These are phyloP conservation scores for Boletus vermiculosoides DNA, from an alignment of 768 basidiomycete species.

Conservation along the genomic window DNA sequence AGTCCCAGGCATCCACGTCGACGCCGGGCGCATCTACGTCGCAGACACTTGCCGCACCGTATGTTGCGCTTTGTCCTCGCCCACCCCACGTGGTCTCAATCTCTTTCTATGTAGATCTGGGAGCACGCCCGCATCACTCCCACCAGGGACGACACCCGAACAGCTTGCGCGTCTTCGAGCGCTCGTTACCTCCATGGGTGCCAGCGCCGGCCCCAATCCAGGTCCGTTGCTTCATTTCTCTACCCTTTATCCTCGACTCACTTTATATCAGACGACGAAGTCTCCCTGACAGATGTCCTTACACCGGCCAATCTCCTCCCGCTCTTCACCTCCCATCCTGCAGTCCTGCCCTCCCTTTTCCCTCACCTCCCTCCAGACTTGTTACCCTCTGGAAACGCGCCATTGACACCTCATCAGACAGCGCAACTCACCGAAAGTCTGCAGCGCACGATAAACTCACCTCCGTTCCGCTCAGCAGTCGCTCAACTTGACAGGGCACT, in stretches of 20 bases:
- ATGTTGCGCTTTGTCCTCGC: not conserved
- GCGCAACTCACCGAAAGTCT: conserved; percentile 49
- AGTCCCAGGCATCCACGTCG: conserved; percentile 49
- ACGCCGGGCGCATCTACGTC: conserved; percentile 32
- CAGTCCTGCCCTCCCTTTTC: conserved; percentile 66
- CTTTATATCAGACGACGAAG: conserved; percentile 37
- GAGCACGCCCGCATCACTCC: conserved; percentile 5
- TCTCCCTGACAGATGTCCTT: conserved; percentile 73
- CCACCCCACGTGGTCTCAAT: not conserved
- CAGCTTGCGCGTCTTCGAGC: conserved; percentile 62
- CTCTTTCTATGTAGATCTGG: conserved; percentile 7
- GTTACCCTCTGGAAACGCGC: conserved; percentile 65
- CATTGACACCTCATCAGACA: conserved; percentile 24
- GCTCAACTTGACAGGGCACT: conserved; percentile 82
- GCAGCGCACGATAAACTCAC: conserved; percentile 73
- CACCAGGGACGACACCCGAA: conserved; percentile 47
- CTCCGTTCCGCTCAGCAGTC: conserved; percentile 81
- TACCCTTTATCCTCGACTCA: not conserved
- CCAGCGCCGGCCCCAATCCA: conserved; percentile 23
- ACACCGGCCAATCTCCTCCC: conserved; percentile 70
- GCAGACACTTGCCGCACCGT: conserved; percentile 33
- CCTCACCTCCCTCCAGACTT: conserved; percentile 75
- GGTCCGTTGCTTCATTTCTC: conserved; percentile 10
- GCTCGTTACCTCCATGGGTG: conserved; percentile 48
- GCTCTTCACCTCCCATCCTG: conserved; percentile 68